Conservation (phyloP, 106 monocot genomes). For the Platanthera guangdongensis region DNA sequence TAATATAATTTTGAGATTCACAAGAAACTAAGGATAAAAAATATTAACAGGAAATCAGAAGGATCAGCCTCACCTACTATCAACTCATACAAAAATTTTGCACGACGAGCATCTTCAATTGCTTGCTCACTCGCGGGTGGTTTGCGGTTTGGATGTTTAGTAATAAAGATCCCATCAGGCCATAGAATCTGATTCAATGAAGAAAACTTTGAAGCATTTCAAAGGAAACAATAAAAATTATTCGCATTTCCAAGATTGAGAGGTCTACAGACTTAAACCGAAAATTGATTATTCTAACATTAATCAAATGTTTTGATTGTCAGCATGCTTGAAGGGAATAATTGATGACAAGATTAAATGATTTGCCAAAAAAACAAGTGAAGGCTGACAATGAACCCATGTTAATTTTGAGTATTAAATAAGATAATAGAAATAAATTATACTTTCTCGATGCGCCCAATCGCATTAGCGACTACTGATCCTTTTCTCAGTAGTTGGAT, state of each 20-base stretch:
- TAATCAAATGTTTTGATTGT: not conserved
- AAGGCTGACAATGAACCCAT: not conserved
- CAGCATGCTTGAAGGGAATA: not conserved
- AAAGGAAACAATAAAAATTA: not conserved
- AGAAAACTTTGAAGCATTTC: conserved; percentile 5
- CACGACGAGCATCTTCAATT: conserved; percentile 51
- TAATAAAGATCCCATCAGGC: conserved; percentile 97
- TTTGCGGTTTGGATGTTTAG: conserved; percentile 92
- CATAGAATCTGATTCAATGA: conserved; percentile 70
- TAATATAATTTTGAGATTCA: not conserved
- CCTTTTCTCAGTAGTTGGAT: conserved; percentile 80
- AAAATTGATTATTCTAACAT: not conserved
- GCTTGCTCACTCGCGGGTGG: conserved; percentile 49
- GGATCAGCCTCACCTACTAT: conserved; percentile 61
- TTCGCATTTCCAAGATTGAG: not conserved
- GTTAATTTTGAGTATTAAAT: not conserved
- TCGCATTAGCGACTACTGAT: conserved; percentile 59
- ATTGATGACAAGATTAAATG: not conserved
- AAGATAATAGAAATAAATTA: not conserved
- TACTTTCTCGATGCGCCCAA: conserved; percentile 80
- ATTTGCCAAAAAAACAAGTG: not conserved
- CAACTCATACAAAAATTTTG: conserved; percentile 79
- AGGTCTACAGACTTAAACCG: not conserved
- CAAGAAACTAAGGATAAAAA: not conserved
- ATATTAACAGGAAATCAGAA: not conserved